Base-by-base conservation (phyloP, 495 filamentous ascomycete species). In the Tuber umbilicatum region DNA sequence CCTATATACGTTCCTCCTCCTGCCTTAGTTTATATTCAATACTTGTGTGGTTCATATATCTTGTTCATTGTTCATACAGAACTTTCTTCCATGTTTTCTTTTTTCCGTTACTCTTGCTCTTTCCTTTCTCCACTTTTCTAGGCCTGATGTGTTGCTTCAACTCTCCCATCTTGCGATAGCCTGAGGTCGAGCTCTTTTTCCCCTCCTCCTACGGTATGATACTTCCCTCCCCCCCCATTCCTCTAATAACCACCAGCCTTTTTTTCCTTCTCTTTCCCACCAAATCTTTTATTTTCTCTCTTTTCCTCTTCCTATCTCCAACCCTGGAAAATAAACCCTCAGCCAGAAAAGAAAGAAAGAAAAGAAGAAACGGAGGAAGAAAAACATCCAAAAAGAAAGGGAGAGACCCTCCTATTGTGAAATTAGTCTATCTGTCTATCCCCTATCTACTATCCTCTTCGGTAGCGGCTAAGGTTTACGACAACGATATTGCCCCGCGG, bases 31-130 rank as follows among this genome's bases (percentile, higher is more conserved):
- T n/a, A 19, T 35, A 64, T 64, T 27, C 55, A 31, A 64, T 64
- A 64, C 14, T 64, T 35, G 55, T 64, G 55, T 64, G 27, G 55
- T 35, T 64, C 73, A 71, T 74, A 69, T 78, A 23, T 68, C 40
- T 72, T 72, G 70, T 68, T 68, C 41, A 64, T 64, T 64, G 27
- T 67, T 67, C 43, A 74, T 78, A 37, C 74, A 43, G 38, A 64
- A 47, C 74, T 17, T 69, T 47, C 67, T 70, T 70, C 41, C 37
- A 45, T 78, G 70, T 74, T 74, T 69, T 41, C n/a, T 69, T 42
- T 45, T 38, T 67, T 50, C 19, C 37, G 21, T 77, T 39, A 6
- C 69, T 60, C 37, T 73, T 37, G 5, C 69, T 35, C 17, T 70
- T 39, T 43, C 17, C 19, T 19, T 69, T 40, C 43, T 43, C 39